These are phyloP conservation scores for Zygoascus meyerae DNA, from an alignment of 1,139 yeast species.

Conservation along the genomic window DNA sequence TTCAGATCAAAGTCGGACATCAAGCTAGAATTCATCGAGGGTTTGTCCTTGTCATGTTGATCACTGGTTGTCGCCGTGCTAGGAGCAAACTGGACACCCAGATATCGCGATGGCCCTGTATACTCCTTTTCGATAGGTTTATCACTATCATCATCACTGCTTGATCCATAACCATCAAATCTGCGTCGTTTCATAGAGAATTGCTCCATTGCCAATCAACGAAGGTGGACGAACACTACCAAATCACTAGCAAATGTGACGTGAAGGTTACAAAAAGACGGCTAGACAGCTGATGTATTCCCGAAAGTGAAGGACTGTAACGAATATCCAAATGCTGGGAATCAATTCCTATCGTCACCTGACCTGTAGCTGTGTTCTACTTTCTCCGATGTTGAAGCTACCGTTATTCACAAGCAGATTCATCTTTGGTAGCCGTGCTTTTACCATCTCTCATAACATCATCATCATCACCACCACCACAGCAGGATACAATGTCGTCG, in stretches of 20 bases:
- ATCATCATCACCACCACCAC: too few relatives aligned
- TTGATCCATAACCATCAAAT: not conserved
- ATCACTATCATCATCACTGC: not conserved
- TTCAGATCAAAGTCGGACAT: not conserved
- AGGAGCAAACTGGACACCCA: not conserved
- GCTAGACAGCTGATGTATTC: too few relatives aligned
- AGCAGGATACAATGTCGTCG: too few relatives aligned
- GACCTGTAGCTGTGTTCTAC: too few relatives aligned
- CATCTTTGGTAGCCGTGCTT: too few relatives aligned
- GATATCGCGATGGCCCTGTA: not conserved
- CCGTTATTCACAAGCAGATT: too few relatives aligned
- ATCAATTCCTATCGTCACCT: too few relatives aligned
- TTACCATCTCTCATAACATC: not conserved
- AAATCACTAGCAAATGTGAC: not conserved
- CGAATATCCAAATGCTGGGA: too few relatives aligned
- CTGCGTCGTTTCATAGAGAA: constrained; percentile 1
- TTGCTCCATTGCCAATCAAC: not conserved
- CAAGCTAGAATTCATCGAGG: not conserved
- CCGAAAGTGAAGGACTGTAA: too few relatives aligned
- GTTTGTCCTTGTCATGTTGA: not conserved
- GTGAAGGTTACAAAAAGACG: not conserved
- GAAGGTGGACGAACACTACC: too few relatives aligned
- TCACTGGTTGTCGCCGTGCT: not conserved
- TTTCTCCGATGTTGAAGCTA: too few relatives aligned
- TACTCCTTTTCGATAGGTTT: not conserved